Conservation (phyloP, 805 yeast species). For the Wickerhamiella vanderwaltii region DNA sequence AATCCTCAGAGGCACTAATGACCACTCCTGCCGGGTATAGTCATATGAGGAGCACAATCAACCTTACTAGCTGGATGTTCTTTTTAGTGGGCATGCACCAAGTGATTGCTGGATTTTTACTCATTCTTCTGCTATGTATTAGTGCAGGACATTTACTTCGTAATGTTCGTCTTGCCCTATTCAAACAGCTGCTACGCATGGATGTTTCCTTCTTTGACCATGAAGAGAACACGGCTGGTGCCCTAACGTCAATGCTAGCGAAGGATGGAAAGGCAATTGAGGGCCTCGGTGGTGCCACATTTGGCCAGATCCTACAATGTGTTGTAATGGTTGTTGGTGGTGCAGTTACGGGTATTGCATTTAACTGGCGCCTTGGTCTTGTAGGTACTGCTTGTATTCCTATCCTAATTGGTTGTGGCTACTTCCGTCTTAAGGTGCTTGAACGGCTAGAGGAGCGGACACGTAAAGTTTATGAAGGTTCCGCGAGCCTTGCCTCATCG, state of each 20-base stretch:
- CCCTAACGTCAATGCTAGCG: slow-evolving; percentile 29
- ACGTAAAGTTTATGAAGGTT: slow-evolving; percentile 28
- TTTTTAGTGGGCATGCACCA: slow-evolving; percentile 28
- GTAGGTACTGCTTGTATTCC: slow-evolving; percentile 32
- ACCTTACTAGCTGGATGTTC: slow-evolving; percentile 27
- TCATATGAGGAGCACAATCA: slow-evolving; percentile 28
- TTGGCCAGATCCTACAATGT: slow-evolving; percentile 30
- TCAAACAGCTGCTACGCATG: slow-evolving; percentile 28
- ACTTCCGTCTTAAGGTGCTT: slow-evolving; percentile 28
- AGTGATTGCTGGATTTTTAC: slow-evolving; percentile 19
- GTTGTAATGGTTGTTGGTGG: slow-evolving; percentile 31
- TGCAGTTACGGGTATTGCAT: slow-evolving; percentile 29
- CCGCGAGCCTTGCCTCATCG: slow-evolving; percentile 33
- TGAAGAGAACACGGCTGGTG: slow-evolving; percentile 30
- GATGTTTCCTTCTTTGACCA: slow-evolving; percentile 30
- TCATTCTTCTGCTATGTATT: slow-evolving; percentile 21
- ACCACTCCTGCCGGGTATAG: slow-evolving; percentile 25
- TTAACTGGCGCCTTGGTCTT: slow-evolving; percentile 32
- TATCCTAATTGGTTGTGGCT: slow-evolving; percentile 31
- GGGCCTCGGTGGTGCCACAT: slow-evolving; percentile 32
- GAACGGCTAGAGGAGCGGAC: slow-evolving; percentile 28
- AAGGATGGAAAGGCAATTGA: slow-evolving; percentile 32
- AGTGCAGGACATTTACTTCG: slow-evolving; percentile 28
- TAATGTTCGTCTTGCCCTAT: slow-evolving; percentile 25
- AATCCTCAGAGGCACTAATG: slow-evolving; percentile 27